These are phyloP conservation scores for Plectosphaerella cucumerina DNA, from an alignment of 2,329 filamentous ascomycete species.

Conservation along the genomic window DNA sequence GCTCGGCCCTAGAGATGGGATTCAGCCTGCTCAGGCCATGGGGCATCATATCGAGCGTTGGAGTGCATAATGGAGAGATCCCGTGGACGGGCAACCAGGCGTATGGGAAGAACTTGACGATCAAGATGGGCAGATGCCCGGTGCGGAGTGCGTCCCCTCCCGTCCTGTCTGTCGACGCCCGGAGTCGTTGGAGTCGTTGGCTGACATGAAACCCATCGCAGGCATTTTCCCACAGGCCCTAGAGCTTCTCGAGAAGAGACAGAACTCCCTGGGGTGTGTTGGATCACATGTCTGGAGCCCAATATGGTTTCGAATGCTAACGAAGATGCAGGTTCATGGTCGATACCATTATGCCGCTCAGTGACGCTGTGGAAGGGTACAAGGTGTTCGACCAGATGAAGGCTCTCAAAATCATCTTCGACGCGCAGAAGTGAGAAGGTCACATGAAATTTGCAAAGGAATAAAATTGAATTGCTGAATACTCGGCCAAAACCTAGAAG, in stretches of 20 bases:
- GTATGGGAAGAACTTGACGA: constrained; percentile 64
- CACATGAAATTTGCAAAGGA: neutral
- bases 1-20: constrained; percentile 63
- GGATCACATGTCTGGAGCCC: neutral
- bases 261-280: constrained; percentile 62
- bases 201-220: neutral
- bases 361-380: constrained; percentile 63
- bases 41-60: constrained; percentile 70
- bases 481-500: neutral
- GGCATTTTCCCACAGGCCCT: constrained; percentile 63
- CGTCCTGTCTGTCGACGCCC: neutral
- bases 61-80: constrained; percentile 65
- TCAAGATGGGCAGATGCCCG: constrained; percentile 75
- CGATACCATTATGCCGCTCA: constrained; percentile 68
- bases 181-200: neutral
- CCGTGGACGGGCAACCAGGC: constrained; percentile 33
- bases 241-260: constrained; percentile 59
- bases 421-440: constrained; percentile 1
- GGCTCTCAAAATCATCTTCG: constrained; percentile 71
- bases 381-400: constrained; percentile 69
- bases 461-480: neutral
- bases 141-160: constrained; percentile 44
- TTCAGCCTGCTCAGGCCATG: constrained; percentile 70
- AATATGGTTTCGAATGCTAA: neutral
- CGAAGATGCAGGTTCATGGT: constrained; percentile 65